Base-by-base conservation (phyloP, 306 rosid genomes). In the Albizia julibrissin region DNA sequence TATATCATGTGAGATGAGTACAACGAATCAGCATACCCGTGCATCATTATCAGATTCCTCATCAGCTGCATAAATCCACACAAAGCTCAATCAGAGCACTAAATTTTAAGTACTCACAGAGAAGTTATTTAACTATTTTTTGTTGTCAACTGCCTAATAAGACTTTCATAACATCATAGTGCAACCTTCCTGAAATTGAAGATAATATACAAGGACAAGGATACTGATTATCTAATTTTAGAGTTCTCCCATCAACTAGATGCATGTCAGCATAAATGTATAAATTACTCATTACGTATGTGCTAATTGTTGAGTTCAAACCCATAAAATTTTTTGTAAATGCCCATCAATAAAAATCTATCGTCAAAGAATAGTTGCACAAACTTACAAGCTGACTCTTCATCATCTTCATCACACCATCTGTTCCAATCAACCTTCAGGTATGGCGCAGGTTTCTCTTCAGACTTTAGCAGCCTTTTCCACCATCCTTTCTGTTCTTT, bases 361-460 rank as follows among this genome's bases (percentile, higher is more conserved):
- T 72, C 69, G 70, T 49, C 56, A 44, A 69, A 58, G 33, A 68
- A 75, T 74, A 72, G 47, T 65, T 22, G 69, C 0, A 29, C 69
- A 79, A 76, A 76, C 93, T 85, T 85, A 93, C 97, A 85, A 75
- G 81, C 62, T 16, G 91, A 79, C 70, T 87, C 94, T 79, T 91
- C 93, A 27, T 92, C 97, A 69, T 92, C 97, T 81, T 90, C 97
- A 18, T 91, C 98, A 16, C 97, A 91, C 98, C 98, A 93, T 85
- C 74, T 90, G 84, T 89, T 89, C 98, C 98, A 93, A 81, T 93
- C 98, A 74, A 91, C 97, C 85, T 93, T 91, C 67, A 93, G 84
- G 85, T 91, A 91, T 10, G 98, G 98, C 21, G 97, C 94, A 58
- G 98, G 98, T 79, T 91, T 93, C 82, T 77, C 93, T 88, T 89